Evolutionary conservation across 768 basidiomycete genomes (phyloP).

Genomic region (Suillus fuscotomentosus): DNA sequence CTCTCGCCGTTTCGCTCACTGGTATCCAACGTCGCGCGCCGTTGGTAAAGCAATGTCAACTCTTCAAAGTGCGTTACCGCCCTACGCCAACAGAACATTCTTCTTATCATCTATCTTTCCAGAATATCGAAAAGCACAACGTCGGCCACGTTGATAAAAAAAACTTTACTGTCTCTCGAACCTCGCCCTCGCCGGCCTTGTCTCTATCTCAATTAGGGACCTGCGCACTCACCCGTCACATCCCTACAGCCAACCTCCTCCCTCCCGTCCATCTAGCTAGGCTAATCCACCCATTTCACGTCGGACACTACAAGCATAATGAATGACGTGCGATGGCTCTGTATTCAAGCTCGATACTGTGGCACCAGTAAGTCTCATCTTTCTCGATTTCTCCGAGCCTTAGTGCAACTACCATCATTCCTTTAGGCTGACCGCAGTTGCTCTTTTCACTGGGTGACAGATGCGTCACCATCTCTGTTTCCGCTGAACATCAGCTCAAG

Average conservation of each 20-base stretch:
- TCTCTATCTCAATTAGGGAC: background rate
- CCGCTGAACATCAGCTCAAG: background rate
- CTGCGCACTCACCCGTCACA: background rate
- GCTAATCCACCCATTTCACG: background rate
- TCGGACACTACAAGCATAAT: background rate
- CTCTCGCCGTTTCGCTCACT: background rate
- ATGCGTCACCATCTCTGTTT: background rate
- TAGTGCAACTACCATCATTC: background rate
- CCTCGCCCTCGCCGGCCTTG: background rate
- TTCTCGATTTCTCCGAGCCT: background rate
- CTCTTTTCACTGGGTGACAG: background rate
- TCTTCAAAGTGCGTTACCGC: background rate
- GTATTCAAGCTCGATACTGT: background rate
- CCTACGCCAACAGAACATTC: background rate
- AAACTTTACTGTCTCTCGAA: background rate
- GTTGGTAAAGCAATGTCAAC: background rate
- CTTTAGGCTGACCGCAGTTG: background rate
- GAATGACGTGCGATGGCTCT: background rate
- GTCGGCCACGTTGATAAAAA: conserved; percentile 1
- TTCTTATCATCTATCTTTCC: background rate
- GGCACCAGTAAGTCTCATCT: background rate
- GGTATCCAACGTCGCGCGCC: background rate
- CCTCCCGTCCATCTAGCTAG: background rate
- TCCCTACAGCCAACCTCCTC: background rate
- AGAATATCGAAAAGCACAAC: background rate